Conservation (phyloP, 2,329 filamentous ascomycete genomes). For the Aschersonia sp. region DNA sequence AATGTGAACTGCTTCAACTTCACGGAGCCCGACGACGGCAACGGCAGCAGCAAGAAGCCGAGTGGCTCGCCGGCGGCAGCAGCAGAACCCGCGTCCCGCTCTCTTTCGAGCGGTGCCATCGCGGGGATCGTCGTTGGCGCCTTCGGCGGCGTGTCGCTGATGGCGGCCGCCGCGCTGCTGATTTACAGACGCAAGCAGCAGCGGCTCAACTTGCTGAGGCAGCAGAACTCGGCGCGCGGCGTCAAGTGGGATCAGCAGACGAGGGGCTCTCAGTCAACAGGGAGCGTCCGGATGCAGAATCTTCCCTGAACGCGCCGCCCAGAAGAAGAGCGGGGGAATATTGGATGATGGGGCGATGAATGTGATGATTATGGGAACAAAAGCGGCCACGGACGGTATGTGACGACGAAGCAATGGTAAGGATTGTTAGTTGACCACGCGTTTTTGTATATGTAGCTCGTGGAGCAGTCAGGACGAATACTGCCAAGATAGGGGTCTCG, state of each 20-base stretch:
- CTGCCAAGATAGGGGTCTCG: too few species aligned
- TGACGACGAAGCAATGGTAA: too few species aligned
- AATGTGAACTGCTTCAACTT: constrained; percentile 28
- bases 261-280: constrained; percentile 8
- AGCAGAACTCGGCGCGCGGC: constrained; percentile 11
- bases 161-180: constrained; percentile 45
- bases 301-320: background rate
- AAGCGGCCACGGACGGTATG: too few species aligned
- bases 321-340: background rate
- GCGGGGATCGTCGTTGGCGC: constrained; percentile 63
- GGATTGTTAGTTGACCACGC: too few species aligned
- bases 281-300: constrained; percentile 9
- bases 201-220: constrained; percentile 8
- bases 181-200: constrained; percentile 25
- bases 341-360: background rate
- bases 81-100: background rate
- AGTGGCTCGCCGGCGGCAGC: background rate
- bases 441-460: too few species aligned
- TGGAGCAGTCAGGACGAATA: too few species aligned
- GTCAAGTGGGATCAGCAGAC: constrained; percentile 11
- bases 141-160: constrained; percentile 43
- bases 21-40: constrained; percentile 15
- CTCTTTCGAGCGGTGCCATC: constrained; percentile 53
- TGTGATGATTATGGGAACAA: too few species aligned
- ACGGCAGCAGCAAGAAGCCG: background rate